These are phyloP conservation scores for Chrysopogon serrulatus DNA, from an alignment of 176 grass and related monocot genomes.

Conservation along the genomic window DNA sequence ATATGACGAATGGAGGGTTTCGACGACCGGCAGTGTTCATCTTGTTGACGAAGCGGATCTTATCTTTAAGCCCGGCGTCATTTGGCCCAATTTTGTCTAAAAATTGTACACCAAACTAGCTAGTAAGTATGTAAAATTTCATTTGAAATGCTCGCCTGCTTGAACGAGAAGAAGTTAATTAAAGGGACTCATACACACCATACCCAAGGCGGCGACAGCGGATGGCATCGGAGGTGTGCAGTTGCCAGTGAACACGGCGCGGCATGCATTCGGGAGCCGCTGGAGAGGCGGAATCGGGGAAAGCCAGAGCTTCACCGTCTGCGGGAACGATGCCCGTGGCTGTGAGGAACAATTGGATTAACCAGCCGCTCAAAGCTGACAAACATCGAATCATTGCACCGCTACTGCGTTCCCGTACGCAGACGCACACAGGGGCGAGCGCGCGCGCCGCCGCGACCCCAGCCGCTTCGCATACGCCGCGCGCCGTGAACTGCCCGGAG, in stretches of 20 bases:
- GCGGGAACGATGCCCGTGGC: too few relatives aligned
- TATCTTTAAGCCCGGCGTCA: constrained; percentile 35
- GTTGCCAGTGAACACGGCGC: constrained; percentile 27
- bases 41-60: constrained; percentile 26
- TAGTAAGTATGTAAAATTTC: too few relatives aligned
- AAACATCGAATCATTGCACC: too few relatives aligned
- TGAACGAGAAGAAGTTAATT: too few relatives aligned
- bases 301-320: not conserved
- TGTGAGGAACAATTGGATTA: too few relatives aligned
- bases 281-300: constrained; percentile 3
- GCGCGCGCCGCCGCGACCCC: too few relatives aligned
- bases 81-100: constrained; percentile 46
- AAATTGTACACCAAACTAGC: not conserved
- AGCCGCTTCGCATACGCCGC: too few relatives aligned
- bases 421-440: too few relatives aligned
- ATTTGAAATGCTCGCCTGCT: too few relatives aligned
- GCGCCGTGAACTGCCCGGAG: too few relatives aligned
- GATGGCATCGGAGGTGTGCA: constrained; percentile 8
- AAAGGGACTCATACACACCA: not conserved
- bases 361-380: too few relatives aligned
- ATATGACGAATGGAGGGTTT: constrained; percentile 32
- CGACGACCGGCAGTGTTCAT: not conserved
- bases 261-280: constrained; percentile 46
- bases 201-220: constrained; percentile 32
- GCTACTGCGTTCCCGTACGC: too few relatives aligned